Conservation (phyloP, 306 rosid species). For the Cotoneaster glaucophyllus region DNA sequence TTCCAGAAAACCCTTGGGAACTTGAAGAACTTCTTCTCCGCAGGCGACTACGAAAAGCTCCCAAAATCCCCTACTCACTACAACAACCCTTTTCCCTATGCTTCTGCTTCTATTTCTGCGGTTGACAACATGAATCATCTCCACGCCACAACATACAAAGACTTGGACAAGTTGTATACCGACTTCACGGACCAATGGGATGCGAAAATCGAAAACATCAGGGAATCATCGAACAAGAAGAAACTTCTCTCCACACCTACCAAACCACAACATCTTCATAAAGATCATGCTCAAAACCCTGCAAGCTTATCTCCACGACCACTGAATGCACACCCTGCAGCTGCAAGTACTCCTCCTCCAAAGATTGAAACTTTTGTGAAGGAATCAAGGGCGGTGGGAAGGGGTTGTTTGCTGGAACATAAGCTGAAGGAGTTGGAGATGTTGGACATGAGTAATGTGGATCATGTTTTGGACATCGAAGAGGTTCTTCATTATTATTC, state of each 20-base stretch:
- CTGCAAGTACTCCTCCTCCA: neutral
- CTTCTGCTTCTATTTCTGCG: neutral
- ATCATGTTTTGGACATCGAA: slow-evolving; percentile 75
- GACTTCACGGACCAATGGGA: slow-evolving; percentile 37
- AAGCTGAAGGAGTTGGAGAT: slow-evolving; percentile 76
- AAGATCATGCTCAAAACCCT: slow-evolving; percentile 17
- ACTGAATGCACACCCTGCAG: neutral
- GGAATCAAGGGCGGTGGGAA: slow-evolving; percentile 15
- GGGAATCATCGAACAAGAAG: slow-evolving; percentile 20
- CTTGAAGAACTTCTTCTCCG: slow-evolving; percentile 64
- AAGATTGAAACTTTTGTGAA: neutral
- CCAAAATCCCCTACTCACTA: slow-evolving; percentile 46
- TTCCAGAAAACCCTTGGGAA: slow-evolving; percentile 56
- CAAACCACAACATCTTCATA: slow-evolving; percentile 15
- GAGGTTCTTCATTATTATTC: slow-evolving; percentile 90
- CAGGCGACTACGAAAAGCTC: slow-evolving; percentile 44
- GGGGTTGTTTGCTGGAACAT: slow-evolving; percentile 37
- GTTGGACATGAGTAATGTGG: slow-evolving; percentile 63
- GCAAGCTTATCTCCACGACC: neutral
- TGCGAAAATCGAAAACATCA: slow-evolving; percentile 17
- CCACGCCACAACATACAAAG: slow-evolving; percentile 20
- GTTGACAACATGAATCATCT: slow-evolving; percentile 18
- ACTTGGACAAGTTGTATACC: slow-evolving; percentile 38
- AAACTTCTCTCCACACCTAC: slow-evolving; percentile 13
- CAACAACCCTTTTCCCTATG: slow-evolving; percentile 1